Conservation (phyloP, 768 basidiomycete species). For the Clitopilus passeckerianus region DNA sequence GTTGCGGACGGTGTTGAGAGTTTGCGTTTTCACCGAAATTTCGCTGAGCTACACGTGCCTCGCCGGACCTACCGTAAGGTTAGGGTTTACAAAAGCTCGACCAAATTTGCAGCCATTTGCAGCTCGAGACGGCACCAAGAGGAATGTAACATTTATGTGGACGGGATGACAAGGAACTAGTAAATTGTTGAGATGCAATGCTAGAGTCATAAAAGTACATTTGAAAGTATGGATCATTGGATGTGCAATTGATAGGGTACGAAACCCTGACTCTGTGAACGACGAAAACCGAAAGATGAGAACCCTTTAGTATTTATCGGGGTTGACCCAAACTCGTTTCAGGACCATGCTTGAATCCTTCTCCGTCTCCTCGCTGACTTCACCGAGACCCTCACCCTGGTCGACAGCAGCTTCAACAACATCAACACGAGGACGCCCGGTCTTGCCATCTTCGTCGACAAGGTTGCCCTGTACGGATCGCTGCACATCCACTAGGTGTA, state of each 20-base stretch:
- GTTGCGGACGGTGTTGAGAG: neutral
- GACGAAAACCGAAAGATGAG: neutral
- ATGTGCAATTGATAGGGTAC: neutral
- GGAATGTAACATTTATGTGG: too few relatives aligned
- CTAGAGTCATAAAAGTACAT: too few relatives aligned
- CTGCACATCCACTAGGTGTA: constrained; percentile 32
- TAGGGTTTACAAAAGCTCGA: constrained; percentile 1
- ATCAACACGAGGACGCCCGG: neutral
- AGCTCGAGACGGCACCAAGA: too few relatives aligned
- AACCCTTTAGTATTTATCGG: neutral
- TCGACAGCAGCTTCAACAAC: neutral
- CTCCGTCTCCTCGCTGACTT: neutral
- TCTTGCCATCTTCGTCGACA: neutral
- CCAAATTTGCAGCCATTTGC: neutral
- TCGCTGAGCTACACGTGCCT: neutral
- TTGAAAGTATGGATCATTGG: neutral
- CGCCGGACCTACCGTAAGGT: neutral
- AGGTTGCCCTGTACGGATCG: constrained; percentile 25
- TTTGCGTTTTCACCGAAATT: neutral
- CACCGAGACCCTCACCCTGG: neutral
- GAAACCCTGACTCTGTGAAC: too few relatives aligned
- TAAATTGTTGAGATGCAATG: neutral
- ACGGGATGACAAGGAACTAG: neutral
- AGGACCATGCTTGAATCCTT: neutral
- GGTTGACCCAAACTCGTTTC: neutral